Percentiles rank a stretch among this genome's conserved stretches.
These are phyloP conservation scores for Chlorella vulgaris DNA, from an alignment of 139 green algal genomes.

Conservation along the genomic window DNA sequence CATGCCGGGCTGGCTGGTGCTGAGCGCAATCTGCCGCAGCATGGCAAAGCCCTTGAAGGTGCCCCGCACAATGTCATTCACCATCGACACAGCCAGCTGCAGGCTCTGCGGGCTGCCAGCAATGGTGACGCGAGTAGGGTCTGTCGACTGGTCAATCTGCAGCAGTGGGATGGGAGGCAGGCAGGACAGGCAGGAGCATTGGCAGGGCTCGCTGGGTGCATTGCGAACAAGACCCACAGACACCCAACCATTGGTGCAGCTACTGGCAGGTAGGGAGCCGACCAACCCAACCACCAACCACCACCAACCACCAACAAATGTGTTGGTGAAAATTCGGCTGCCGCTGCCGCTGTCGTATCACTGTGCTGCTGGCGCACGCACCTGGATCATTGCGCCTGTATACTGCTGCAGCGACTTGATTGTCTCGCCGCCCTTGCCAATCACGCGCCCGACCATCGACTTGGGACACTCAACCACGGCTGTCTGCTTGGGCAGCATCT, in stretches of 20 bases:
- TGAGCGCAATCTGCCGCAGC: conserved; percentile 56
- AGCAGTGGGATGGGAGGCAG: not conserved
- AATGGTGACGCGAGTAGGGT: conserved; percentile 88
- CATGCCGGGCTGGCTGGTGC: conserved; percentile 8
- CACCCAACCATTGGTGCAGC: too few species aligned
- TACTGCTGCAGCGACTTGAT: conserved; percentile 93
- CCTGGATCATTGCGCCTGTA: conserved; percentile 84
- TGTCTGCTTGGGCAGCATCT: conserved; percentile 52
- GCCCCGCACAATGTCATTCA: conserved; percentile 61
- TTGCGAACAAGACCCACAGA: too few species aligned
- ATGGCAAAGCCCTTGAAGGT: conserved; percentile 74
- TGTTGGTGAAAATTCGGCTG: too few species aligned
- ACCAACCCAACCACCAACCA: too few species aligned
- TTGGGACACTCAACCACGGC: conserved; percentile 86
- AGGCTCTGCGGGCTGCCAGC: conserved; percentile 66
- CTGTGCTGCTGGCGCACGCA: conserved; percentile 18
- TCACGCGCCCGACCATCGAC: conserved; percentile 88
- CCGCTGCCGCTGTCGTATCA: too few species aligned
- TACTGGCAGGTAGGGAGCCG: too few species aligned
- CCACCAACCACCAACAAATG: too few species aligned
- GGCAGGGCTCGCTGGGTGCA: too few species aligned
- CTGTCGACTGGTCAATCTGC: conserved; percentile 79
- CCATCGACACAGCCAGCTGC: conserved; percentile 49
- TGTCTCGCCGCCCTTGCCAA: conserved; percentile 93
- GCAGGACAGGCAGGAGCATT: not conserved